Conservation (phyloP, 768 basidiomycete genomes). For the Exsudoporus frostii region DNA sequence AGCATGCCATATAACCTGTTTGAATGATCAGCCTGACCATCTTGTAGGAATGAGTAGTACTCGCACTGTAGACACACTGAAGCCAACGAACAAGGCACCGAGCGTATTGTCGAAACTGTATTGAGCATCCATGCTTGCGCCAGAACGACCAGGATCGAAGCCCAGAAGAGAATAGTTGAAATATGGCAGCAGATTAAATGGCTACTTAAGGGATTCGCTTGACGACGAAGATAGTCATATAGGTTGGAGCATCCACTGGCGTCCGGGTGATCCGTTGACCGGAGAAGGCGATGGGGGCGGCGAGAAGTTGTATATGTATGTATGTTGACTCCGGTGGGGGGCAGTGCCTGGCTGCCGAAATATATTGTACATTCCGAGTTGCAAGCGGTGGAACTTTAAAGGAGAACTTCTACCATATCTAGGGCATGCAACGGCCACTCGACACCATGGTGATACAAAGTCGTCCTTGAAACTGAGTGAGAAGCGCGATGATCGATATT, state of each 20-base stretch:
- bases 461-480: background rate
- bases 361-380: background rate
- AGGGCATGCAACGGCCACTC: background rate
- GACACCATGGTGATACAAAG: background rate
- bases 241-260: background rate
- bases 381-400: background rate
- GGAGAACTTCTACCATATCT: too few species aligned
- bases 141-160: background rate
- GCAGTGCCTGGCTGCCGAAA: background rate
- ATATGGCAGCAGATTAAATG: background rate
- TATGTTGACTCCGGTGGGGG: background rate
- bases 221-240: background rate
- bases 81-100: slow-evolving; percentile 60
- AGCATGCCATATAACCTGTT: slow-evolving; percentile 51
- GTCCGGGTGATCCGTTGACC: slow-evolving; percentile 1
- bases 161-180: background rate
- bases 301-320: background rate
- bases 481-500: background rate
- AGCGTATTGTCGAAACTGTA: slow-evolving; percentile 45
- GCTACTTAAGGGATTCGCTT: background rate
- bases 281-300: slow-evolving; percentile 7
- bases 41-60: slow-evolving; percentile 1
- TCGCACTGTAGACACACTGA: slow-evolving; percentile 43
- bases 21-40: slow-evolving; percentile 24
- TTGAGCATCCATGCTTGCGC: slow-evolving; percentile 15